phyloP scores from a whole-genome alignment of 768 basidiomycete species.

The Suillus clintonianus region DNA sequence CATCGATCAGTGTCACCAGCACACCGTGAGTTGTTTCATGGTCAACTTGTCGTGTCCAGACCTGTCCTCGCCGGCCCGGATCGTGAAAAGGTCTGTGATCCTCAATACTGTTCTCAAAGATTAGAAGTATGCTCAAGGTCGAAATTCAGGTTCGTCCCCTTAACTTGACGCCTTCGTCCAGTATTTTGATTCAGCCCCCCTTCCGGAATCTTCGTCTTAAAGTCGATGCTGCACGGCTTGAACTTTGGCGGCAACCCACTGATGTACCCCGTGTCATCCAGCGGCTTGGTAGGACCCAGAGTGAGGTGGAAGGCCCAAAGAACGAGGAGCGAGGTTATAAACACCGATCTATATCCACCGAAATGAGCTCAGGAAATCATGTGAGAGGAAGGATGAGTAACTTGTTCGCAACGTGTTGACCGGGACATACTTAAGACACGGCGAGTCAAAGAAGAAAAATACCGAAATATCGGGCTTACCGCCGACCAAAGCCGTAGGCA shows the following conservation, averaged over 20 bases:
- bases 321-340: conserved; percentile 57
- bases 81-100: too few relatives aligned
- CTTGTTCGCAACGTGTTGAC: conserved; percentile 46
- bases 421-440: conserved; percentile 49
- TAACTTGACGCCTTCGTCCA: too few relatives aligned
- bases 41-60: too few relatives aligned
- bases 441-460: background rate
- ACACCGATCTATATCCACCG: conserved; percentile 45
- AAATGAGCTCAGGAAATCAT: background rate
- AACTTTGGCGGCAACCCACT: conserved; percentile 31
- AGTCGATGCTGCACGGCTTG: too few relatives aligned
- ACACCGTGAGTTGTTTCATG: too few relatives aligned
- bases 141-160: too few relatives aligned
- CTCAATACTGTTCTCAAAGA: too few relatives aligned
- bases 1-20: too few relatives aligned
- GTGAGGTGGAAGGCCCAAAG: conserved; percentile 22
- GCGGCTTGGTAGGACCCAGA: conserved; percentile 45
- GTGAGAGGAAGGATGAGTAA: conserved; percentile 13
- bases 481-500: conserved; percentile 51
- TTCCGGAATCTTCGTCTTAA: too few relatives aligned
- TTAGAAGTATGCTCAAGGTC: too few relatives aligned
- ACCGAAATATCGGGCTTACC: conserved; percentile 28
- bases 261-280: conserved; percentile 58
- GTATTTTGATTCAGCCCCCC: too few relatives aligned
- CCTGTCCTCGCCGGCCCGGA: too few relatives aligned